Evolutionary conservation across 1,284 basidiomycete genomes (phyloP).

Genomic region (Sanghuangporus baumii): DNA sequence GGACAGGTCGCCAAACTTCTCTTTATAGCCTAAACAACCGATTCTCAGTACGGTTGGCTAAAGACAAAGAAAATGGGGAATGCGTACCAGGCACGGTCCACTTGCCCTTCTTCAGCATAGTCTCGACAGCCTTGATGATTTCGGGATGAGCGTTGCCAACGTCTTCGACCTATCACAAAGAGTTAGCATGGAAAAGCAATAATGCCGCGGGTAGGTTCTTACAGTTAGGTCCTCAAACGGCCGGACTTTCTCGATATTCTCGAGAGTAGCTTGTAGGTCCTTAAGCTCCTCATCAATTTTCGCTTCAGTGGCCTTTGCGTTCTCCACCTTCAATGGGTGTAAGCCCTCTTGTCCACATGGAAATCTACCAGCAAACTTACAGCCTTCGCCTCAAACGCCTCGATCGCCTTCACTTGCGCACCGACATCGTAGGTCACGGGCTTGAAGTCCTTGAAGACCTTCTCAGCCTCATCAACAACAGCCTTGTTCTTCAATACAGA

Average conservation of each 20-base stretch:
- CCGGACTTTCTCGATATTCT: conserved; percentile 97
- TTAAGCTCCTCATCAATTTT: conserved; percentile 93
- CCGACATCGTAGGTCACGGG: conserved; percentile 94
- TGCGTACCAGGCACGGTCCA: conserved; percentile 90
- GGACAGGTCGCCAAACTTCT: conserved; percentile 90
- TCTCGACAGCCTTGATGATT: conserved; percentile 89
- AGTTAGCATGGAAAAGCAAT: neutral
- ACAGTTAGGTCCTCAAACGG: conserved; percentile 97
- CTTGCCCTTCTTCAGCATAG: conserved; percentile 98
- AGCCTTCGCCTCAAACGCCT: conserved; percentile 95
- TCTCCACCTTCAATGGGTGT: conserved; percentile 59
- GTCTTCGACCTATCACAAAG: conserved; percentile 65
- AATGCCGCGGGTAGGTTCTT: conserved; percentile 25
- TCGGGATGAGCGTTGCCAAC: conserved; percentile 92
- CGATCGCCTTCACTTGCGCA: conserved; percentile 92
- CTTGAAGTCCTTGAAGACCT: conserved; percentile 86
- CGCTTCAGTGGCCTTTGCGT: conserved; percentile 85
- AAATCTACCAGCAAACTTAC: conserved; percentile 45
- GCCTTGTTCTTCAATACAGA: conserved; percentile 89
- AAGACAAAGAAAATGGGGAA: neutral
- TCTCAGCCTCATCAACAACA: conserved; percentile 91
- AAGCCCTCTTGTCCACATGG: conserved; percentile 5
- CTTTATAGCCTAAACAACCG: conserved; percentile 65
- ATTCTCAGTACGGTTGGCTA: conserved; percentile 11
- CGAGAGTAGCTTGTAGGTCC: conserved; percentile 89